Evolutionary conservation across 371 early-diverging fungal species (phyloP), one percentile per base, ranked within the genome.

Genomic region (Chytridiales sp.): DNA sequence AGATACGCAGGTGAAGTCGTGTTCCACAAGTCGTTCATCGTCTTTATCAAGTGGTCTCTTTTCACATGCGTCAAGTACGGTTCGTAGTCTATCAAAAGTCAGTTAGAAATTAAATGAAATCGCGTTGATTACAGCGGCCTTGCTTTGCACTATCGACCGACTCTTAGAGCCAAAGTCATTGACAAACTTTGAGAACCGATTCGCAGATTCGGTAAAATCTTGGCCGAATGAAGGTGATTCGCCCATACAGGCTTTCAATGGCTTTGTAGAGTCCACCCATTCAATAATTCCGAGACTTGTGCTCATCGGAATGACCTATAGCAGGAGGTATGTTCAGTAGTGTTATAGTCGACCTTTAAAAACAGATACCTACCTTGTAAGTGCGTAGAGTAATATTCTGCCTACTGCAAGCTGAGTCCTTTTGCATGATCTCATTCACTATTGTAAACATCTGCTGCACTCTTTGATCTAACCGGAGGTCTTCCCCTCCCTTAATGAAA

Each of bases 401-500:
- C 5, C 48, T 64, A 51, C 11, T 65, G 56, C 87, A 87, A 42
- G 77, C 80, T 0, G 78, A 60, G 35, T 85, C 77, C 32, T 77
- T 75, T 5, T 43, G 47, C 48, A 91, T 72, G n/a, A 87, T 68
- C 32, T 77, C 76, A 53, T 91, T 91, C 89, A 89, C 87, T 19
- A 88, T 73, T 13, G 66, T 60, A 60, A 91, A 91, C 21, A 88
- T 65, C 41, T 89, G 90, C 59, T 91, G 77, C 24, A 91, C 81
- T 51, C 91, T 78, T 61, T 91, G 89, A 72, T 91, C 91, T 3
- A 89, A 60, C 4, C 91, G 78, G 36, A 91, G 68, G 67, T 91
- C 91, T 61, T 91, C 91, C 4, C 91, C 91, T 17, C 88, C 90
- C 84, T 87, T 61, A 8, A 42, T 19, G 22, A 43, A 35, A 39